Evolutionary conservation across 805 yeast genomes (phyloP).

Genomic region (Sungouiozyma ichnusensis): DNA sequence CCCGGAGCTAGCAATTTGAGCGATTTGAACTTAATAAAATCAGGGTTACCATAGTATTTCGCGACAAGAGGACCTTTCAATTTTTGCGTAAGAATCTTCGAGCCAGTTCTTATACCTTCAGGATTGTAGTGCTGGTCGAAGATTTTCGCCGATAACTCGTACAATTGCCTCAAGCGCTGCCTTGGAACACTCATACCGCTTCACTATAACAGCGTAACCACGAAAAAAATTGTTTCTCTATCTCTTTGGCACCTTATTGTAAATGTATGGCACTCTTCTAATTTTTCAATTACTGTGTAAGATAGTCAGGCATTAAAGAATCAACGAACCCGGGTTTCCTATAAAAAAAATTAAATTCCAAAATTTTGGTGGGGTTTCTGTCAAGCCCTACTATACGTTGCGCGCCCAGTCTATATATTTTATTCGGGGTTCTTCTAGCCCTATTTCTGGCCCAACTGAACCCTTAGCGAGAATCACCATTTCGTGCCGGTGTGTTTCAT

Average conservation of each 20-base stretch:
- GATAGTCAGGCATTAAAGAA: too few relatives aligned
- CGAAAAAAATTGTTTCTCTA: not conserved
- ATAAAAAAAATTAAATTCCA: not conserved
- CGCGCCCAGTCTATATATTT: not conserved
- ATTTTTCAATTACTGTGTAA: not conserved
- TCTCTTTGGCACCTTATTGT: not conserved
- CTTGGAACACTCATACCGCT: conserved; percentile 29
- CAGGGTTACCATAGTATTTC: conserved; percentile 64
- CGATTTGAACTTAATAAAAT: conserved; percentile 53
- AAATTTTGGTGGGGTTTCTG: not conserved
- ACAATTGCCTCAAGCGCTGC: conserved; percentile 43
- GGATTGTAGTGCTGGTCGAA: conserved; percentile 70
- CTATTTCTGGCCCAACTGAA: not conserved
- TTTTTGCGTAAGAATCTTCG: conserved; percentile 56
- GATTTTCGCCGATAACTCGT: conserved; percentile 51
- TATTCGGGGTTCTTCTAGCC: not conserved
- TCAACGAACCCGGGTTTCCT: not conserved
- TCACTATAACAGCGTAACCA: not conserved
- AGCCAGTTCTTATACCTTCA: conserved; percentile 52
- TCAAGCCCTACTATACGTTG: not conserved
- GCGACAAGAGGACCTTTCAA: conserved; percentile 64
- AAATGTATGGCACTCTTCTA: not conserved
- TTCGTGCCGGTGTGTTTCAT: too few relatives aligned
- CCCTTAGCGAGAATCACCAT: too few relatives aligned
- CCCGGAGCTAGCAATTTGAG: conserved; percentile 43